These are phyloP conservation scores for Fusarium aywerte DNA, from an alignment of 2,329 filamentous ascomycete genomes.

Conservation along the genomic window DNA sequence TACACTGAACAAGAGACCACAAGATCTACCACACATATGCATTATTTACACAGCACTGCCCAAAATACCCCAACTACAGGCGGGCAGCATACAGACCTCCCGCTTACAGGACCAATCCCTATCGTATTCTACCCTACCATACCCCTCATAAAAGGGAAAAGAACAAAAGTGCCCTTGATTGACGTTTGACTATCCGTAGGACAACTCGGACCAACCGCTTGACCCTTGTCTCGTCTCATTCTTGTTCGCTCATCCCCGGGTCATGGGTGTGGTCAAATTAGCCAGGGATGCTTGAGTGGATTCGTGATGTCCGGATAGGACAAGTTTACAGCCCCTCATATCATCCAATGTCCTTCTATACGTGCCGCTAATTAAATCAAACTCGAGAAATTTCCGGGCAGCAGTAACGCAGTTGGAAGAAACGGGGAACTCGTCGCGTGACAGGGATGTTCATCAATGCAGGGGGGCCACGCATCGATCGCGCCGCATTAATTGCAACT, in stretches of 20 bases:
- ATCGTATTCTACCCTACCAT: constrained; percentile 7
- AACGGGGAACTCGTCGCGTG: constrained; percentile 9
- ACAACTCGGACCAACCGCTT: constrained; percentile 22
- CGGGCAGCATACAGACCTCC: constrained; percentile 3
- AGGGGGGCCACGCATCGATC: constrained; percentile 34
- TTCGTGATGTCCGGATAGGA: constrained; percentile 5
- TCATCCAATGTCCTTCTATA: not conserved
- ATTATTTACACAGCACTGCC: not conserved
- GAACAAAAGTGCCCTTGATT: constrained; percentile 5
- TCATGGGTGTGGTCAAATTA: constrained; percentile 30
- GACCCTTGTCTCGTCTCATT: constrained; percentile 25
- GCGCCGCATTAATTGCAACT: constrained; percentile 25
- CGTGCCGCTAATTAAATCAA: constrained; percentile 14
- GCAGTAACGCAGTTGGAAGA: constrained; percentile 1
- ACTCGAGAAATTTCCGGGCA: constrained; percentile 27
- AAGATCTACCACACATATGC: constrained; percentile 23
- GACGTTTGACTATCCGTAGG: not conserved
- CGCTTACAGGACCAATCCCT: constrained; percentile 32
- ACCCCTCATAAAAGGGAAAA: constrained; percentile 24
- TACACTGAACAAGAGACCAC: constrained; percentile 26
- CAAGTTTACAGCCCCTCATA: not conserved
- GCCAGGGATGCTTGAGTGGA: constrained; percentile 31
- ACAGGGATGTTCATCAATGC: constrained; percentile 32
- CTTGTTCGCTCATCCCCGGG: constrained; percentile 33
- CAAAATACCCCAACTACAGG: constrained; percentile 12